Base-by-base conservation (phyloP, 176 grass and related monocot species). In the Canna indica region DNA sequence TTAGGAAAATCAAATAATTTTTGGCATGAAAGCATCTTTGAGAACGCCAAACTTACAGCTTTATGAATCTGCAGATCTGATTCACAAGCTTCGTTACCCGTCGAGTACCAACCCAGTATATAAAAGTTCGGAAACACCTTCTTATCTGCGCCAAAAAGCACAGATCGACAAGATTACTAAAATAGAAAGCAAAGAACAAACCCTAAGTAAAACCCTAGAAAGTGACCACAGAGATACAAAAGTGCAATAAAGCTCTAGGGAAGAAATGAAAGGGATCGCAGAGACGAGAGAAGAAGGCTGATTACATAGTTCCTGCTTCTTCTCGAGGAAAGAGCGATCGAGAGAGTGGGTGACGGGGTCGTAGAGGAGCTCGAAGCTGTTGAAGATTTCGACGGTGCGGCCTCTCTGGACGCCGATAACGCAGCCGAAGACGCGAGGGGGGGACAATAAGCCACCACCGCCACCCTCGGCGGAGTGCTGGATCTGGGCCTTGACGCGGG, bases 231-330 rank as follows among this genome's bases (percentile, higher is more conserved):
- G 52, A 85, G 31, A 64, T 31, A 59, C 24, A 39, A 81, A 67
- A 67, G 75, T 47, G 38, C 45, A 30, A 46, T 32, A 79, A 74
- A 77, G 7, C 27, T 8, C 12, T 22, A 69, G 59, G 60, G 25
- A 18, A 28, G 32, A 61, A 70, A 48, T 72, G 25, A 2, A 0
- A 31, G 7, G 22, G 16, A 68, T 38, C 7, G 17, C 16, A 29
- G 63, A 66, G 9, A 66, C 8, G 39, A 25, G 63, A 5, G 11
- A 34, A 20, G 17, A 32, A 5, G 8, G 2, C 35, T 66, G 34
- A 38, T 66, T 88, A 99, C 95, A 99, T 46, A 99, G 84, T 77
- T 99, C 95, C 53, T 94, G 95, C 80, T 99, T 99, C 75, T 99
- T 99, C 90, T 90, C 90, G 22, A 99, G 95, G 86, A 99, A 99